Base-by-base conservation (phyloP, 108 stramenopile species). In the Skeletonema marinoi region DNA sequence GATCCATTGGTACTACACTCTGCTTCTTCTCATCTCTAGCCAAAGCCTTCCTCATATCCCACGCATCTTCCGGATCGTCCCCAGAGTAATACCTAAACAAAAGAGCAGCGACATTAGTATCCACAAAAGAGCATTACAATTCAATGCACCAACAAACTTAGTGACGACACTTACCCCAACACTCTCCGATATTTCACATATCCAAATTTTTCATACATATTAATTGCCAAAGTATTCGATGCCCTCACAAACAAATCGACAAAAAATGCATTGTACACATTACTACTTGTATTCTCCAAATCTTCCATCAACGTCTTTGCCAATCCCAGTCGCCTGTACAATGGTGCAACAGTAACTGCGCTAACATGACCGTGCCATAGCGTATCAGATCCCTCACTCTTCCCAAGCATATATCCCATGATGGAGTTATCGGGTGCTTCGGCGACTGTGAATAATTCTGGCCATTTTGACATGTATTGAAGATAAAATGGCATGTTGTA, bases 351-450 rank as follows among this genome's bases (percentile, higher is more conserved):
- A 19, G 98, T 99, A 2, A 98, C 97, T 1, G 98, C 98, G 14
- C 97, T 98, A 12, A 99, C 99, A 75, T 99, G 98, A 0, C 98
- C 99, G 76, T 99, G 99, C 99, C 99, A 99, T 3, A 95, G 74
- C 32, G 95, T 84, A 14, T 75, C 97, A 13, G 91, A 87, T 21
- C 99, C 99, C 86, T 98, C 98, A 3, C 93, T 90, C 72, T 97
- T 97, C 11, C 95, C 96, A 42, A 96, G 71, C 68, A 89, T 86
- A 74, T 93, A 92, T 6, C 96, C 96, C 95, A 96, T 97, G 36
- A 98, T 82, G 1, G 70, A 70, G 30, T 86, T 83, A 62, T 90
- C 73, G 41, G 96, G 87, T 41, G 90, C 73, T 80, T 93, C 93
- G 13, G 92, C 94, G 12, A 92, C 94, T 6, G 87, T 75, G 85